These are phyloP conservation scores for Capronia americana DNA, from an alignment of 2,329 filamentous ascomycete species.

Conservation along the genomic window DNA sequence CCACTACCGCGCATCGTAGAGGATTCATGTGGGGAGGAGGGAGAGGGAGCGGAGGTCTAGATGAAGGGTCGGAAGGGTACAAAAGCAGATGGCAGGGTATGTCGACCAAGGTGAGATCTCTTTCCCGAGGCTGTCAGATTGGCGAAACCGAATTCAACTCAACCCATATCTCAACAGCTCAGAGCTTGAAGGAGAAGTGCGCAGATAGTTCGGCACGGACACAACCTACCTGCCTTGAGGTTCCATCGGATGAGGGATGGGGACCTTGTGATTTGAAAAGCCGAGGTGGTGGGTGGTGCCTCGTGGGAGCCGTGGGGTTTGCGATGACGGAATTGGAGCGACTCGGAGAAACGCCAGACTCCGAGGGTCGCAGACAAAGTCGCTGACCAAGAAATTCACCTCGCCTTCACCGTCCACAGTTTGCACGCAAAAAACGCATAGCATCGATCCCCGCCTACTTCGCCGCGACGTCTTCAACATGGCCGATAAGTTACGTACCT, in stretches of 20 bases:
- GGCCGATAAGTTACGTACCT: slow-evolving; percentile 97
- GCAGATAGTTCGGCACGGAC: slow-evolving; percentile 13
- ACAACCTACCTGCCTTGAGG: slow-evolving; percentile 2
- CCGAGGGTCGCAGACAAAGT: neutral
- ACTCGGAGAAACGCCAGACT: neutral
- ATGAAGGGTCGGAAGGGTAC: slow-evolving; percentile 15
- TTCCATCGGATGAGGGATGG: slow-evolving; percentile 16
- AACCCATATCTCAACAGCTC: slow-evolving; percentile 11
- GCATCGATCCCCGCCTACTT: neutral
- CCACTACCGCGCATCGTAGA: slow-evolving; percentile 32
- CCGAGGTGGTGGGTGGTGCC: slow-evolving; percentile 8
- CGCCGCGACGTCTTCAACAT: slow-evolving; percentile 41
- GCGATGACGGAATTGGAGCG: neutral
- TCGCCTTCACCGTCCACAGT: neutral
- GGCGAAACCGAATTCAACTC: neutral
- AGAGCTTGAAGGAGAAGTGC: slow-evolving; percentile 11
- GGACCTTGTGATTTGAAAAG: slow-evolving; percentile 17
- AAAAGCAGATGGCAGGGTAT: slow-evolving; percentile 1
- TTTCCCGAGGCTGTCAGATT: slow-evolving; percentile 11
- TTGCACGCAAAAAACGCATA: neutral
- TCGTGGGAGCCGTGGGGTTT: slow-evolving; percentile 3
- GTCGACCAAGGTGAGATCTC: slow-evolving; percentile 1
- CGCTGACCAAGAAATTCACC: neutral
- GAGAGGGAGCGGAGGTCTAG: slow-evolving; percentile 3
- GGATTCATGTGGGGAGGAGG: slow-evolving; percentile 28